Conservation (phyloP, 139 green algal genomes). For the Pedinophyceae sp. region DNA sequence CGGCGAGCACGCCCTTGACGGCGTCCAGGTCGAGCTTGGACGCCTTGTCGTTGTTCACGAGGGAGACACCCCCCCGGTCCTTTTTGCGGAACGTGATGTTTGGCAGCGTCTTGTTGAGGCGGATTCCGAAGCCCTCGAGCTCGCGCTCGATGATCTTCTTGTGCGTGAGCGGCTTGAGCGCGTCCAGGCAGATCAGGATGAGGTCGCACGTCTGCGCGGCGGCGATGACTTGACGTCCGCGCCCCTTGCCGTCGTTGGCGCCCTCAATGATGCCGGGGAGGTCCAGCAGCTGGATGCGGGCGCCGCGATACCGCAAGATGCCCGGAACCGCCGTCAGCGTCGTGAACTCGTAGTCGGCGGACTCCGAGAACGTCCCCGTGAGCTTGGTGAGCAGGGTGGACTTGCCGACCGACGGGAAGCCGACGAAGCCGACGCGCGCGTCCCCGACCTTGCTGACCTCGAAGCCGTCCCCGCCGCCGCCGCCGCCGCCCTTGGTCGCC, state of each 20-base stretch:
- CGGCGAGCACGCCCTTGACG: conserved; percentile 48
- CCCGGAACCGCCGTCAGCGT: conserved; percentile 92
- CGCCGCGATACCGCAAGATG: conserved; percentile 75
- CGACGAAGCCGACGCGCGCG: conserved; percentile 81
- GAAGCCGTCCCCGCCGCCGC: conserved; percentile 65
- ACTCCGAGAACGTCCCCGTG: conserved; percentile 91
- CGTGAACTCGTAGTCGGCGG: conserved; percentile 87
- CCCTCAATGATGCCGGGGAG: conserved; percentile 97
- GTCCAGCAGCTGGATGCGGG: conserved; percentile 89
- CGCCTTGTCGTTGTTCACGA: conserved; percentile 5
- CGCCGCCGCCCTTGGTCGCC: conserved; percentile 28
- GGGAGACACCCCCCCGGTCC: conserved; percentile 82
- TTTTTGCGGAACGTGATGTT: conserved; percentile 84
- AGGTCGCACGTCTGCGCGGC: conserved; percentile 93
- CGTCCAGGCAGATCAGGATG: conserved; percentile 97
- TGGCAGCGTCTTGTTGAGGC: conserved; percentile 90
- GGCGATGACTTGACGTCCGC: conserved; percentile 52
- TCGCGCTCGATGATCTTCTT: conserved; percentile 87
- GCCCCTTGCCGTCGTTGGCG: conserved; percentile 87
- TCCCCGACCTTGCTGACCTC: conserved; percentile 97
- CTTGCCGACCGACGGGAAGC: conserved; percentile 97
- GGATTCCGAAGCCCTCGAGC: conserved; percentile 81
- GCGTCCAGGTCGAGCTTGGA: conserved; percentile 73
- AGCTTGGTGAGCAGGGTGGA: conserved; percentile 96
- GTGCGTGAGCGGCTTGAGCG: conserved; percentile 94